Evolutionary conservation across 192 early-diverging fungal species (phyloP), one percentile per base, ranked within the genome.

Genomic region (Mortierella antarctica): DNA sequence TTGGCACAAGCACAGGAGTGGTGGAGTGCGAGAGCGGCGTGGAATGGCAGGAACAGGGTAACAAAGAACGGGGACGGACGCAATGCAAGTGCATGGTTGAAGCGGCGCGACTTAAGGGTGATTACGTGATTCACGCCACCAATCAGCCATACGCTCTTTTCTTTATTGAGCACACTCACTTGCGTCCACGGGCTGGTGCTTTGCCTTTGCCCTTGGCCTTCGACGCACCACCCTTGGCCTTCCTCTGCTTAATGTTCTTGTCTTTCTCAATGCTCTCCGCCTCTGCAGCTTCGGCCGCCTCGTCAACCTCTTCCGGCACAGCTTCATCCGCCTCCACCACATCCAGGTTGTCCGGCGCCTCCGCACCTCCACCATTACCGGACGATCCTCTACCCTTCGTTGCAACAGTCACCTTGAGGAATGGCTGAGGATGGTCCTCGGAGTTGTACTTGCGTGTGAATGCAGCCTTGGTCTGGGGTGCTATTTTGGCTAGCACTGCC

Each of bases 381-480:
- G 58, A 17, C 7, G 60, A 44, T 31, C 74, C 65, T 54, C 67
- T 57, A 57, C 82, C 74, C 45, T 83, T 71, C 39, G 72, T 63
- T 55, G 59, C 58, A 7, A 63, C 67, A 10, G 69, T 74, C 11
- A 79, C 51, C 46, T 74, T 87, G 31, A 91, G 72, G 65, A 88
- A 87, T 9, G 92, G 89, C 42, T 84, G 83, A 5, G 91, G 93
- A 54, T 95, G 94, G 17, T 81, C 51, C 18, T 63, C 53, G 18
- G 57, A 31, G 52, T 81, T 86, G 83, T 91, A 93, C 86, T 86
- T 86, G 73, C 88, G 86, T 39, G 96, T 99, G 82, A 98, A 97
- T 0, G 93, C 77, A 9, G 91, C 70, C 74, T 98, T 98, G 46
- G 88, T 86, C 0, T 82, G 82, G 1, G 92, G 77, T 1, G 91